These are phyloP conservation scores for Xylaria sp. DNA, from an alignment of 2,329 filamentous ascomycete species.

Conservation along the genomic window DNA sequence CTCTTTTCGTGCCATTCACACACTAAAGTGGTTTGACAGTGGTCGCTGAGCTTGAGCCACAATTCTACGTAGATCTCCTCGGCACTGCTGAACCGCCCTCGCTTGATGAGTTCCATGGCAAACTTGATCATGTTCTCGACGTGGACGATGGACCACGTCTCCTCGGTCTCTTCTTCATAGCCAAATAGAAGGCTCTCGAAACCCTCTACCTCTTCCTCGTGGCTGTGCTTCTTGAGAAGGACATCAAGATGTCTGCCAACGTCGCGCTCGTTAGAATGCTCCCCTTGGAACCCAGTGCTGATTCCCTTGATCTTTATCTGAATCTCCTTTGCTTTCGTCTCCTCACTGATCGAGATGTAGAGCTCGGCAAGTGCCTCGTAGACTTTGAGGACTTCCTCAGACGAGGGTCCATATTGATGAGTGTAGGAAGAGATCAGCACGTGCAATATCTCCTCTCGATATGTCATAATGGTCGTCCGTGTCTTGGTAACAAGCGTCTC, in stretches of 20 bases:
- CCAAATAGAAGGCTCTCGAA: constrained; percentile 34
- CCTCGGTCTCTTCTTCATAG: constrained; percentile 33
- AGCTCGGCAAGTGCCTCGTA: constrained; percentile 30
- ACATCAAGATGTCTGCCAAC: constrained; percentile 31
- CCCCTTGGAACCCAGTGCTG: constrained; percentile 13
- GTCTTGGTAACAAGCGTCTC: constrained; percentile 30
- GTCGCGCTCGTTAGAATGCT: constrained; percentile 10
- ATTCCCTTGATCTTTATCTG: constrained; percentile 28
- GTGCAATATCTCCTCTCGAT: constrained; percentile 32
- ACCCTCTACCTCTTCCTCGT: constrained; percentile 29
- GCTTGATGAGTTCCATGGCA: constrained; percentile 31
- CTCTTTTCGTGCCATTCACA: constrained; percentile 37
- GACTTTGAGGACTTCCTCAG: constrained; percentile 28
- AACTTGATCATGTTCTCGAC: constrained; percentile 35
- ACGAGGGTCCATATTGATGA: constrained; percentile 32
- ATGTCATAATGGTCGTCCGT: constrained; percentile 34
- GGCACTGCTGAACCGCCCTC: constrained; percentile 27
- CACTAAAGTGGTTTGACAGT: constrained; percentile 22
- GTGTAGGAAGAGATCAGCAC: constrained; percentile 34
- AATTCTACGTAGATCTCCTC: constrained; percentile 37
- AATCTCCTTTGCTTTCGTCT: constrained; percentile 31
- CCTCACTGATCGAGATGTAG: constrained; percentile 32
- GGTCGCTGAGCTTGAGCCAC: constrained; percentile 36
- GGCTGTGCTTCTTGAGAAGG: constrained; percentile 29
- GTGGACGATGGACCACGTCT: constrained; percentile 30